Conservation (phyloP, 163 green algal species). For the Botryococcus braunii region DNA sequence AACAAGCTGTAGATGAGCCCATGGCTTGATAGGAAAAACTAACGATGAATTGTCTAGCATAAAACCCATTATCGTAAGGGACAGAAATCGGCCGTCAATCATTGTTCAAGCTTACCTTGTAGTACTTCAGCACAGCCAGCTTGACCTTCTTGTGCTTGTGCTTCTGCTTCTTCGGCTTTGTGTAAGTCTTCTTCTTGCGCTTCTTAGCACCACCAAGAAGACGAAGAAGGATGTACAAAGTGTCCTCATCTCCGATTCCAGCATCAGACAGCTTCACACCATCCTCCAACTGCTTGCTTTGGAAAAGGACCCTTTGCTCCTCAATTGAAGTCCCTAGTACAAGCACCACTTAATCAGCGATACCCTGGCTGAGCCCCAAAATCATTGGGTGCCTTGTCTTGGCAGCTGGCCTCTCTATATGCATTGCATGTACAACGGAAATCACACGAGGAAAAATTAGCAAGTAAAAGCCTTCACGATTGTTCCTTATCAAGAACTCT, state of each 20-base stretch:
- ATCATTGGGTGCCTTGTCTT: neutral
- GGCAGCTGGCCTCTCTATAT: too few relatives aligned
- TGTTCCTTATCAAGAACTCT: too few relatives aligned
- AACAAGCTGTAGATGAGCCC: too few relatives aligned
- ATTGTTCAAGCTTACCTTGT: slow-evolving; percentile 73
- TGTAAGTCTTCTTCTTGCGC: slow-evolving; percentile 99
- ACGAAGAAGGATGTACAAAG: slow-evolving; percentile 70
- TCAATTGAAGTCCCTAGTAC: slow-evolving; percentile 43
- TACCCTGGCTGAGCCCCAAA: neutral
- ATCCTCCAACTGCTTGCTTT: slow-evolving; percentile 63
- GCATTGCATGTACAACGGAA: too few relatives aligned
- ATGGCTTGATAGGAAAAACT: too few relatives aligned
- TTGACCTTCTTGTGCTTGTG: slow-evolving; percentile 99
- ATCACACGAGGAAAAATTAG: too few relatives aligned
- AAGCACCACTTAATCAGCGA: neutral
- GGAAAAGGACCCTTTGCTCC: slow-evolving; percentile 74
- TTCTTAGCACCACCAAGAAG: slow-evolving; percentile 98
- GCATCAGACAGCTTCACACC: slow-evolving; percentile 46
- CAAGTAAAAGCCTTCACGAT: too few relatives aligned
- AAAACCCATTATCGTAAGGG: too few relatives aligned
- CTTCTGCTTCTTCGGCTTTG: slow-evolving; percentile 99
- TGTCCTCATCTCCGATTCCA: slow-evolving; percentile 73
- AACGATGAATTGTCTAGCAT: too few relatives aligned
- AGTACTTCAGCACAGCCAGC: slow-evolving; percentile 94
- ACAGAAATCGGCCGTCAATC: too few relatives aligned